Evolutionary conservation across 352 stramenopile genomes (phyloP), one percentile per base, ranked within the genome.

Genomic region (Elongisporangium prolatum): DNA sequence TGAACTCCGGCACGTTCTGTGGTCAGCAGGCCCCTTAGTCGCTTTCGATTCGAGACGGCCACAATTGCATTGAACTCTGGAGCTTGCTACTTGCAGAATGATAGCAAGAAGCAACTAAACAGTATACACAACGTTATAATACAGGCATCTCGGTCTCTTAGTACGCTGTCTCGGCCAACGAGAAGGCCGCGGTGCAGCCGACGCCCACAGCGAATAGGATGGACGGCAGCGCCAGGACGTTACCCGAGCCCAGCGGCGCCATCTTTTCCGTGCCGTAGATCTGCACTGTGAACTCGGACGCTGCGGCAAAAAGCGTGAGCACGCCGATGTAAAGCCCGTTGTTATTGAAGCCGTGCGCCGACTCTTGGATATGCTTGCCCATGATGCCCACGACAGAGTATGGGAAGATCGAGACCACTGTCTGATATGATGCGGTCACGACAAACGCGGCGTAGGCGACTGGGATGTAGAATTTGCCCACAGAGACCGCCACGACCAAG

Each of bases 1-100:
- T 99, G 77, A 99, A 99, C 86, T 99, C 97, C 34, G 97, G 97
- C 61, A 98, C 91, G 72, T 84, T 91, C 69, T 87, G 77, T 17
- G 9, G 34, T 44, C 34, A 44, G 4, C 17, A 44, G 34, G 17
- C 21, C 11, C 17, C 2, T 20, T 57, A 28, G 4, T 52, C 18
- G 18, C n/a, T n/a, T 21, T 13, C 20, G 9, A 52, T 52, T 21
- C 48, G 48, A 52, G n/a, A n/a, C n/a, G n/a, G n/a, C n/a, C n/a
- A n/a, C n/a, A n/a, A 38, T 38, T 6, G 28, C 28, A 38, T 38
- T 11, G n/a, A n/a, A n/a, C n/a, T n/a, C n/a, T n/a, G n/a, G n/a
- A n/a, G n/a, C n/a, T n/a, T n/a, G n/a, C n/a, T n/a, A n/a, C n/a
- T n/a, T n/a, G n/a, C n/a, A n/a, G n/a, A n/a, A n/a, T n/a, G n/a